Conservation (phyloP, 805 yeast genomes). For the Dipodascus albidus region DNA sequence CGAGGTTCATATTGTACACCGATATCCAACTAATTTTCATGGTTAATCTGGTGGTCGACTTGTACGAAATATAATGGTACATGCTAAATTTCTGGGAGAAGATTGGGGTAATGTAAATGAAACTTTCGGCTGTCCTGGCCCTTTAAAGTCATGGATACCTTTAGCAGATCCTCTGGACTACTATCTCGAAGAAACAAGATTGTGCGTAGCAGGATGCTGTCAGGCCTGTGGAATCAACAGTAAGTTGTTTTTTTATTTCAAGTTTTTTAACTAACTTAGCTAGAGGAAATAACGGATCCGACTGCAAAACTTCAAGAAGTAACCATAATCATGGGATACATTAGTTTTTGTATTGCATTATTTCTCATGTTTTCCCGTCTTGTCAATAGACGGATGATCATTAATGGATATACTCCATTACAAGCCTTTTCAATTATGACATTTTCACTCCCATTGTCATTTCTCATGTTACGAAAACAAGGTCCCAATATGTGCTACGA, state of each 20-base stretch:
- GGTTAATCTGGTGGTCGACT: not conserved
- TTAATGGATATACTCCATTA: constrained; percentile 5
- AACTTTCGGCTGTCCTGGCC: not conserved
- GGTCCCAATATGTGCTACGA: constrained; percentile 2
- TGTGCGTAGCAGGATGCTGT: not conserved
- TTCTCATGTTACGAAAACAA: not conserved
- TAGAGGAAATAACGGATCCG: constrained; percentile 1
- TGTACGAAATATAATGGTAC: not conserved
- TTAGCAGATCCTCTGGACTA: constrained; percentile 1
- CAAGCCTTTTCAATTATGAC: constrained; percentile 5
- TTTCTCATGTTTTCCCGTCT: constrained; percentile 3
- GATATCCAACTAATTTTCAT: not conserved
- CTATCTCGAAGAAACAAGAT: constrained; percentile 3
- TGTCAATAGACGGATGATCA: constrained; percentile 3
- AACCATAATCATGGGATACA: not conserved
- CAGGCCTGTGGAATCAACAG: constrained; percentile 1
- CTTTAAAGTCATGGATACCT: not conserved
- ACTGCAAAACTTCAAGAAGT: constrained; percentile 2
- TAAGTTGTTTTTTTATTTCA: not conserved
- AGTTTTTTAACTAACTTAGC: not conserved
- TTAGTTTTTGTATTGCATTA: constrained; percentile 1
- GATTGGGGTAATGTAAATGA: not conserved
- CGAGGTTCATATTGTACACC: not conserved
- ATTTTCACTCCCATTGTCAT: constrained; percentile 1
- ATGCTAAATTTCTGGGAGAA: not conserved